phyloP scores from a whole-genome alignment of 2,329 filamentous ascomycete genomes.

The Macroventuria anomochaeta region DNA sequence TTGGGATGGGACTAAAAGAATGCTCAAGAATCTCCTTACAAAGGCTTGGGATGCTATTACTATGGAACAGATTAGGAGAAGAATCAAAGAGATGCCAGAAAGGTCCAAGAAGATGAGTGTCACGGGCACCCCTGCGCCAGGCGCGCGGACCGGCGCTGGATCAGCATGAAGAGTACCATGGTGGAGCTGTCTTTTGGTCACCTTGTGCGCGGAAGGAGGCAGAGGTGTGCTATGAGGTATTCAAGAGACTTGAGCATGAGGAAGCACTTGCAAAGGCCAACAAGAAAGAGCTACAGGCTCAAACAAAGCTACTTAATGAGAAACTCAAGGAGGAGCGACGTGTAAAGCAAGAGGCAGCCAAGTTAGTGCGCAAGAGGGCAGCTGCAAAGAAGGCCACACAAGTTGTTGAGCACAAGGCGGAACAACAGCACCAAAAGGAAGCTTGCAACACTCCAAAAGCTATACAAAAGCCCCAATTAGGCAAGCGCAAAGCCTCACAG shows the following conservation, averaged over 20 bases:
- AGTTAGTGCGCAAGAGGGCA: not conserved
- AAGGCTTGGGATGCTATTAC: no score
- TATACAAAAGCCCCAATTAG: not conserved
- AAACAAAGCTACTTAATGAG: not conserved
- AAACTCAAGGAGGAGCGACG: not conserved
- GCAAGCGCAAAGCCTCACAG: not conserved
- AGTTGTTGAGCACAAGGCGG: not conserved
- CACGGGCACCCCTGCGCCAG: no score
- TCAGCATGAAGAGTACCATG: slow-evolving; percentile 12
- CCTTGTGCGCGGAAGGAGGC: slow-evolving; percentile 7
- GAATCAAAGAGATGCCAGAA: no score
- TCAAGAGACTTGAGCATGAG: not conserved
- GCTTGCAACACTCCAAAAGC: not conserved
- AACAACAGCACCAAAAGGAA: not conserved
- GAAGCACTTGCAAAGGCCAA: not conserved
- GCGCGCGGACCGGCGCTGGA: no score
- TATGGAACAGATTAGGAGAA: no score
- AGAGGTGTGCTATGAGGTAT: not conserved
- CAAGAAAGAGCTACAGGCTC: not conserved
- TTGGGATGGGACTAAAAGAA: no score
- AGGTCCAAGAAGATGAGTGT: no score
- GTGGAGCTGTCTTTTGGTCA: slow-evolving; percentile 19
- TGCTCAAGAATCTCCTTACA: no score
- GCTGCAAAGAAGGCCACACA: not conserved
- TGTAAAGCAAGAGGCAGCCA: not conserved